Percentiles rank a stretch among this genome's conserved stretches.
Conservation (phyloP, 2,329 filamentous ascomycete species). For the Corynespora cassiicola region DNA sequence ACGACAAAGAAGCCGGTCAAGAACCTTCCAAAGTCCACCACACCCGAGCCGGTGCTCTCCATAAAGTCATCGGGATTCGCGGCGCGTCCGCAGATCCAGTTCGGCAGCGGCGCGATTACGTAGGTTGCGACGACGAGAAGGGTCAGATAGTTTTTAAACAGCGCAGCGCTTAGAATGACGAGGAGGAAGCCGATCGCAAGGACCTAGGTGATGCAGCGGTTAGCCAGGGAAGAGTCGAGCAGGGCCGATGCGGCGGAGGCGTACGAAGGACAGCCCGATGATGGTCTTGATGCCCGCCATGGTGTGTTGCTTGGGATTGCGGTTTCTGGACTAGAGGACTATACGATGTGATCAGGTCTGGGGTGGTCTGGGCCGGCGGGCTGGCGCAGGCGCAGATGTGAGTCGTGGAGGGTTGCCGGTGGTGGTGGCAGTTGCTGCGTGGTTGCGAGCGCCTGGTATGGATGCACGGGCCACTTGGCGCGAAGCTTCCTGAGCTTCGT, state of each 20-base stretch:
- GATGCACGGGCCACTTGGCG: slow-evolving; percentile 22
- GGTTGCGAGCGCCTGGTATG: slow-evolving; percentile 22
- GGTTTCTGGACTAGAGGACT: slow-evolving; percentile 1
- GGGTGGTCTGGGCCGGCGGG: slow-evolving; percentile 2
- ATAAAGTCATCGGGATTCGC: slow-evolving; percentile 96
- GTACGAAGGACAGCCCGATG: slow-evolving; percentile 95
- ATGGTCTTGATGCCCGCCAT: slow-evolving; percentile 97
- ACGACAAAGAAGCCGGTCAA: slow-evolving; percentile 94
- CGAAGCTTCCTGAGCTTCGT: slow-evolving; percentile 35
- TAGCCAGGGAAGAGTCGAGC: slow-evolving; percentile 12
- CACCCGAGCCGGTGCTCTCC: slow-evolving; percentile 78
- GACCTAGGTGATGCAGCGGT: slow-evolving; percentile 59
- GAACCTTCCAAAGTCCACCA: slow-evolving; percentile 94
- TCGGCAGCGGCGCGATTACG: slow-evolving; percentile 89
- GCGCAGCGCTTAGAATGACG: slow-evolving; percentile 95
- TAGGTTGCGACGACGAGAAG: slow-evolving; percentile 96
- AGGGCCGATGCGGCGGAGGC: slow-evolving; percentile 33
- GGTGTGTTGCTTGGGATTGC: no score
- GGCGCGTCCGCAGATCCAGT: slow-evolving; percentile 92
- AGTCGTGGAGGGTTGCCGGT: neutral
- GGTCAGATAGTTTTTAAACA: slow-evolving; percentile 94
- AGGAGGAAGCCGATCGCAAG: slow-evolving; percentile 98
- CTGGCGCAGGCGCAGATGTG: neutral
- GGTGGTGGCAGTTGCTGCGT: slow-evolving; percentile 11
- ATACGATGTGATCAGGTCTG: neutral